These are phyloP conservation scores for Barbarea vulgaris DNA, from an alignment of 345 rosid species.

Conservation along the genomic window DNA sequence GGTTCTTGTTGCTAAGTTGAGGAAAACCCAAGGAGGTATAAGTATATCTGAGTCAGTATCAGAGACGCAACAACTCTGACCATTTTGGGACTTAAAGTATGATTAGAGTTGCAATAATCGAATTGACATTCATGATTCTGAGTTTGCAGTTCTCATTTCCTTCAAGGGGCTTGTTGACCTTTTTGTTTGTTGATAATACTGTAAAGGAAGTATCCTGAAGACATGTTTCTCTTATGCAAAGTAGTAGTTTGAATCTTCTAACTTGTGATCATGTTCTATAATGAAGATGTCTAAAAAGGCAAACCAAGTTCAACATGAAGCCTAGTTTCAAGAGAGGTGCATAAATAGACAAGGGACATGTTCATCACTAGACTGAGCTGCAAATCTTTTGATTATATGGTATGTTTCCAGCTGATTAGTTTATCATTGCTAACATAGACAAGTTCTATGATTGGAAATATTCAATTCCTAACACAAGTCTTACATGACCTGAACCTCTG, in stretches of 20 bases:
- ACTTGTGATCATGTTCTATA: neutral
- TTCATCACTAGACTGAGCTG: neutral
- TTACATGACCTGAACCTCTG: neutral
- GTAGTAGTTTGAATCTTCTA: neutral
- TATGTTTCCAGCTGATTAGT: neutral
- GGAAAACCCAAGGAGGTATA: conserved; percentile 58
- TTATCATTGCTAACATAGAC: neutral
- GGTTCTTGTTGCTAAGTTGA: conserved; percentile 92
- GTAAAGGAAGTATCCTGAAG: neutral
- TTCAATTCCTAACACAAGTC: neutral
- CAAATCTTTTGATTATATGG: neutral
- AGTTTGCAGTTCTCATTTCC: conserved; percentile 4
- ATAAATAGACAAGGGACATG: neutral
- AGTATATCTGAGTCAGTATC: conserved; percentile 41
- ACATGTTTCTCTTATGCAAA: conserved; percentile 6
- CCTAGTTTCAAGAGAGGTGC: neutral
- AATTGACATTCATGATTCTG: neutral
- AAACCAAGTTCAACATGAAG: conserved; percentile 1
- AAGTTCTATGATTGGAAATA: neutral
- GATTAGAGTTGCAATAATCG: neutral
- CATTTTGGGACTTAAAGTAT: conserved; percentile 31
- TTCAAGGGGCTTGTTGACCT: neutral
- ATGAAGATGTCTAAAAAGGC: neutral
- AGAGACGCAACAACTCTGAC: conserved; percentile 29
- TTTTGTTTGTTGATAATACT: conserved; percentile 16